A percentile compares a stretch with the other conserved stretches of the same genome.
Conservation (phyloP, 257 asterid species). For the Penstemon barbatus region DNA sequence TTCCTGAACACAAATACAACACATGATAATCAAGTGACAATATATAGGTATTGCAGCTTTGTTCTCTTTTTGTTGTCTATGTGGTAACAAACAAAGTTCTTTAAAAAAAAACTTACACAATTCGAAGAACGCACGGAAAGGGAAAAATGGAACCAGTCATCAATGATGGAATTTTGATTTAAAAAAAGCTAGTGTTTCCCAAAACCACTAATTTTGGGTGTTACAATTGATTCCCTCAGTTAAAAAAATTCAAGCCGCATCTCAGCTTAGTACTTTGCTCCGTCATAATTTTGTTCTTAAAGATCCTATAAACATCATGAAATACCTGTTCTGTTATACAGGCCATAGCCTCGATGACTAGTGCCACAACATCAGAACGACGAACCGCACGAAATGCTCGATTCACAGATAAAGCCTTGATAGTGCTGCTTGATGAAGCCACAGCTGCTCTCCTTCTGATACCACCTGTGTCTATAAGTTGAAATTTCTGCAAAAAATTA, state of each 20-base stretch:
- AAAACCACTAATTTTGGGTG: background rate
- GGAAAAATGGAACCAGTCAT: background rate
- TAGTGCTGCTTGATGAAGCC: constrained; percentile 94
- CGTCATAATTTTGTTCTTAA: constrained; percentile 12
- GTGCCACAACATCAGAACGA: constrained; percentile 94
- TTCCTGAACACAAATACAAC: constrained; percentile 41
- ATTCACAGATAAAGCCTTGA: constrained; percentile 89
- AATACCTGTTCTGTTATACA: constrained; percentile 97
- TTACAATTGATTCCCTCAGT: background rate
- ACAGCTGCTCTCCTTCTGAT: constrained; percentile 82
- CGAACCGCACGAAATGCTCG: constrained; percentile 93
- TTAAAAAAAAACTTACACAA: background rate
- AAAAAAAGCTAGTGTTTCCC: background rate
- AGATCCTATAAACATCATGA: constrained; percentile 16
- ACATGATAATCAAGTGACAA: constrained; percentile 7
- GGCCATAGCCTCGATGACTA: constrained; percentile 96
- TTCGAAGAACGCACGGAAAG: background rate
- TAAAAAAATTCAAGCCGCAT: background rate
- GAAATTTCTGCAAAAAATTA: constrained; percentile 73
- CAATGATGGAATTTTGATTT: background rate
- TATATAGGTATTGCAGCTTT: too few species aligned
- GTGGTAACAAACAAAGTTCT: too few species aligned
- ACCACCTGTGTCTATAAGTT: constrained; percentile 88
- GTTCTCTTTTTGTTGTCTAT: too few species aligned
- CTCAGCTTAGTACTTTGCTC: constrained; percentile 7